These are phyloP conservation scores for Speleostelium caveatum DNA, from an alignment of 78 protist species.

Conservation along the genomic window DNA sequence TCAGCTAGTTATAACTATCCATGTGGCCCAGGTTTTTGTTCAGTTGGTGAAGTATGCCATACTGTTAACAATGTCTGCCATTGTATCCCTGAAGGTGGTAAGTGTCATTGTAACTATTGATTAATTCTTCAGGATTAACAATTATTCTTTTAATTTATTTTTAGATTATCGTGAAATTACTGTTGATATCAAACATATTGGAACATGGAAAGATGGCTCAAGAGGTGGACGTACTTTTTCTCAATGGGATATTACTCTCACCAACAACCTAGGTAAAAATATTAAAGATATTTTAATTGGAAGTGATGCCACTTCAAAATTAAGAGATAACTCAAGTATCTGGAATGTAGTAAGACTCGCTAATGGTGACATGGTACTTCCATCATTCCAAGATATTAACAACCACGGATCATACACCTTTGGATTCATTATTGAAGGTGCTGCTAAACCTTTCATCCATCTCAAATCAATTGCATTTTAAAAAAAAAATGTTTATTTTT, in stretches of 20 bases:
- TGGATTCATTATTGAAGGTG: constrained; percentile 51
- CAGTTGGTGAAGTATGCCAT: constrained; percentile 13
- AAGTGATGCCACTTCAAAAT: background rate
- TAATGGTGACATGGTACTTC: constrained; percentile 4
- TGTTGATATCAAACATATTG: background rate
- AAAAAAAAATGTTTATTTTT: too few relatives aligned
- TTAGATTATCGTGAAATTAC: background rate
- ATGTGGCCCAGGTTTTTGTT: constrained; percentile 19
- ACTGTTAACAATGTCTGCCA: background rate
- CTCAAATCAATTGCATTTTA: background rate
- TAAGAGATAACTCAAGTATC: background rate
- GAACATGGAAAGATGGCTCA: background rate
- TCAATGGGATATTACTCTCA: background rate
- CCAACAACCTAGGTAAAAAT: background rate
- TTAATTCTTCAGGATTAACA: too few relatives aligned
- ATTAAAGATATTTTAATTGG: background rate
- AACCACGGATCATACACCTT: constrained; percentile 21
- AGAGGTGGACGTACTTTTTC: background rate
- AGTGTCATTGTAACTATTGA: too few relatives aligned
- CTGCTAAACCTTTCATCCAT: background rate
- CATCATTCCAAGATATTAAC: constrained; percentile 34
- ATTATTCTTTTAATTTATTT: too few relatives aligned
- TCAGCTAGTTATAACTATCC: background rate
- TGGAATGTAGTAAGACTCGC: constrained; percentile 39
- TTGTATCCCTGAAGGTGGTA: constrained; percentile 3